Evolutionary conservation across 305 asterid genomes (phyloP), one percentile per base, ranked within the genome.

Genomic region (Lippia alba): DNA sequence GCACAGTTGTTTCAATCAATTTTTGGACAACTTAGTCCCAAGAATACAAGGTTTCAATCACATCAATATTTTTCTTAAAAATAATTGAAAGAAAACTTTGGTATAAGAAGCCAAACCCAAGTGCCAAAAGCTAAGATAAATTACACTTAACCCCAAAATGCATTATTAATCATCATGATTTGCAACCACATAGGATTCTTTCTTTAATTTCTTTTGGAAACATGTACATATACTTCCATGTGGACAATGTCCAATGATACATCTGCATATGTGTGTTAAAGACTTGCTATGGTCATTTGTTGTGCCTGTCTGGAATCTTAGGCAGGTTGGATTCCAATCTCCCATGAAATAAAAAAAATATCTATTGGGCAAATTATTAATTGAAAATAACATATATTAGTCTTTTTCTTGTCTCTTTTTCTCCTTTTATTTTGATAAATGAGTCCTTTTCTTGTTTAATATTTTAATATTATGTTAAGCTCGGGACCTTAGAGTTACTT

Each of bases 161-260:
- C 14, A 44, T 44, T 44, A 44, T 44, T 44, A 8, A 44, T 44
- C 49, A 44, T 44, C 49, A 44, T 44, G 49, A 44, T 44, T 44
- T 44, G 49, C 14, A 44, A 16, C 54, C 2, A 63, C 79, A 74
- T 78, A 64, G 82, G 82, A 78, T 78, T 65, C 82, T 67, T 54
- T 54, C 40, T 24, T 41, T 39, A 24, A 24, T 24, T 24, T 8
- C 24, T 20, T 56, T 16, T 6, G 14, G 60, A 18, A 56, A 56
- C 56, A 20, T 18, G 5, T 36, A 36, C 9, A 36, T 36, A 36
- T 36, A 17, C 8, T 12, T 46, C 64, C 75, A 67, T 75, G 78
- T 77, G 81, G 58, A 39, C 53, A 62, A 11, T 12, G 58, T 51
- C 65, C 65, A 65, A 66, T 51, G 12, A 63, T 34, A 18, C 36